A percentile compares a stretch with the other conserved stretches of the same genome.
Evolutionary conservation across 164 flowering plant genomes (phyloP).

Genomic region (Vitis vinifera): DNA sequence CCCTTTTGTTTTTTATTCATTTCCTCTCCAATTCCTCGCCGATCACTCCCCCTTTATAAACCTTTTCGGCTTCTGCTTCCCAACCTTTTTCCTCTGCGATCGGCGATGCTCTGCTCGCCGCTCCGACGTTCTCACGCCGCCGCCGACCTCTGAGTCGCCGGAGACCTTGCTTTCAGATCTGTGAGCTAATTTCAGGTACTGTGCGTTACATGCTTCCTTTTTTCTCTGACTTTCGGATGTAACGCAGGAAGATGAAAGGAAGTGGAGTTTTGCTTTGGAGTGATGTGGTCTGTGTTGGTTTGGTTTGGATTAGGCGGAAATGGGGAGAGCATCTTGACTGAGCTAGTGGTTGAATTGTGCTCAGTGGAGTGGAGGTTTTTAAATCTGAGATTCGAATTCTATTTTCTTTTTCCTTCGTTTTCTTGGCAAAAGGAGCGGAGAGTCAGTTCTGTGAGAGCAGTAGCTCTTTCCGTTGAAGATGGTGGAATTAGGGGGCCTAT

Average conservation of each 20-base stretch:
- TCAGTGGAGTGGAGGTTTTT: not conserved
- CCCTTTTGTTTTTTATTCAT: constrained; percentile 6
- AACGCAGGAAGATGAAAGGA: not conserved
- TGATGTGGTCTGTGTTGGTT: not conserved
- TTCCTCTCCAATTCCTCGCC: constrained; percentile 17
- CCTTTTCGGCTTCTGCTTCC: not conserved
- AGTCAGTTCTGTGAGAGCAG: not conserved
- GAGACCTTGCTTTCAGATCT: constrained; percentile 10
- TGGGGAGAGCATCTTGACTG: not conserved
- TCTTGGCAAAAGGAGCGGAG: not conserved
- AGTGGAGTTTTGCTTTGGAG: not conserved
- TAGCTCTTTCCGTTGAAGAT: not conserved
- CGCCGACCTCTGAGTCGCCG: constrained; percentile 4
- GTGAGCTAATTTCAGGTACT: constrained; percentile 6
- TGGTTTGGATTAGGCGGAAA: not conserved
- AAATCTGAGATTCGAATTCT: not conserved
- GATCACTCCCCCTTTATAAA: constrained; percentile 8
- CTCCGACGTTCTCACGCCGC: not conserved
- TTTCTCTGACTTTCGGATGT: constrained; percentile 9
- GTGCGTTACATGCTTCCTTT: not conserved
- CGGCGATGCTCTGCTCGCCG: not conserved
- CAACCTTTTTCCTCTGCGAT: not conserved
- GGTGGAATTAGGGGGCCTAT: not conserved
- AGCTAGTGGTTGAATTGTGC: not conserved
- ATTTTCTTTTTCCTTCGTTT: not conserved